Percentiles rank a stretch among this genome's conserved stretches.
Evolutionary conservation across 371 early-diverging fungal genomes (phyloP).

Genomic region (Apophysomyces trapeziformis): DNA sequence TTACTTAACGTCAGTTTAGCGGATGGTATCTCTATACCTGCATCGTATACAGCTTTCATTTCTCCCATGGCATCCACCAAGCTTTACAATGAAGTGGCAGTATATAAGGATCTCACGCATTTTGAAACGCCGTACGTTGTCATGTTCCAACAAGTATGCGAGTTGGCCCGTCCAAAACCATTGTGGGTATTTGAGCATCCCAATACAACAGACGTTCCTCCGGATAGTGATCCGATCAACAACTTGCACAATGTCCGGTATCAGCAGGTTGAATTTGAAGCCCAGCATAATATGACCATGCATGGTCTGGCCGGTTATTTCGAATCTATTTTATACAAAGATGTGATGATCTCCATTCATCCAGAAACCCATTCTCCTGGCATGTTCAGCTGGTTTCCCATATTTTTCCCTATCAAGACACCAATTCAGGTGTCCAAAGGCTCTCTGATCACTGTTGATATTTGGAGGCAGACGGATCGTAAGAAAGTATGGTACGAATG

Average conservation of each 20-base stretch:
- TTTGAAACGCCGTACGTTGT: conserved; percentile 95
- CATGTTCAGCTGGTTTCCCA: conserved; percentile 98
- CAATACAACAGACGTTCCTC: conserved; percentile 42
- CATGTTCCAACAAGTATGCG: conserved; percentile 77
- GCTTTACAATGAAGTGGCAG: conserved; percentile 66
- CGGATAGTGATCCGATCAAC: conserved; percentile 55
- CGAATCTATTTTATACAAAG: conserved; percentile 84
- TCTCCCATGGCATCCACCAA: conserved; percentile 89
- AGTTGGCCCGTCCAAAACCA: conserved; percentile 69
- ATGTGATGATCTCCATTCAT: conserved; percentile 82
- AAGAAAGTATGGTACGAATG: conserved; percentile 97
- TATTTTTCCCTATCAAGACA: conserved; percentile 85
- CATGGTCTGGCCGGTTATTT: conserved; percentile 97
- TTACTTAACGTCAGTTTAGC: conserved; percentile 24
- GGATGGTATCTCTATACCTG: conserved; percentile 91
- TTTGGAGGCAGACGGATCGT: conserved; percentile 81
- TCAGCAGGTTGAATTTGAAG: conserved; percentile 56
- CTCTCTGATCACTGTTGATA: conserved; percentile 66
- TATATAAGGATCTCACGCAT: conserved; percentile 67
- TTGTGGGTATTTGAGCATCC: conserved; percentile 90
- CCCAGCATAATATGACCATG: conserved; percentile 64
- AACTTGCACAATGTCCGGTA: conserved; percentile 78
- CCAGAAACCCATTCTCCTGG: conserved; percentile 86
- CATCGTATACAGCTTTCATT: conserved; percentile 78
- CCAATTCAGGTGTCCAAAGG: conserved; percentile 73